Evolutionary conservation across 176 grass and related monocot genomes (phyloP), one percentile per base, ranked within the genome.

Genomic region (Hsuehochloa calcarea): DNA sequence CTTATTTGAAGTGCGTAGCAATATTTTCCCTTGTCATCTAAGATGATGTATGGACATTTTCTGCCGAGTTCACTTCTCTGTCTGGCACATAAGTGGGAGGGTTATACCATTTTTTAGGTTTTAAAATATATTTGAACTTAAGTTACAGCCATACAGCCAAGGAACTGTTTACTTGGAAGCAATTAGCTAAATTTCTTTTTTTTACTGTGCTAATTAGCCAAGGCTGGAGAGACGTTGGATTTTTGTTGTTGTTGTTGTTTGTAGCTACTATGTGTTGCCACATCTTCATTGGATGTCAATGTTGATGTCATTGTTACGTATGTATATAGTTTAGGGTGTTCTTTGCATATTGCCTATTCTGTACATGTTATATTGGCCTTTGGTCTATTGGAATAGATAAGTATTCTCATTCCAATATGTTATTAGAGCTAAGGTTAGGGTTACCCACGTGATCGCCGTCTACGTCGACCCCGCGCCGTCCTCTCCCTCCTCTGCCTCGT

Each of bases 1-100:
- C 13, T 84, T 69, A 73, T 72, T 71, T 72, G 60, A 46, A 84
- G 19, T 65, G 13, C n/a, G 16, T 13, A 7, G 10, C 74, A 82
- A 29, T 68, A 52, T 47, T 83, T 34, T 54, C 35, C 23, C 25
- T 71, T 31, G 10, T 13, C 20, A 84, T 69, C 31, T 80, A 68
- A 68, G 63, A 80, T 25, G 34, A 39, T 15, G 14, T 26, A 43
- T 22, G 40, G 49, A 23, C 29, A 72, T 9, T 25, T 81, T 78
- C 10, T 66, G 68, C 16, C 43, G 35, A 56, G 20, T 25, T 73
- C 12, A n/a, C 34, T 41, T 84, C 10, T 31, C 14, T 51, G 14
- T 67, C 38, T 54, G n/a, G 15, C 16, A 66, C 27, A 67, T 26
- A 16, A 68, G 6, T 78, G 1, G 7, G 47, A 73, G 34, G 25